Percentiles rank a stretch among this genome's conserved stretches.
These are phyloP conservation scores for Colletotrichum australisinense DNA, from an alignment of 2,329 filamentous ascomycete species.

Conservation along the genomic window DNA sequence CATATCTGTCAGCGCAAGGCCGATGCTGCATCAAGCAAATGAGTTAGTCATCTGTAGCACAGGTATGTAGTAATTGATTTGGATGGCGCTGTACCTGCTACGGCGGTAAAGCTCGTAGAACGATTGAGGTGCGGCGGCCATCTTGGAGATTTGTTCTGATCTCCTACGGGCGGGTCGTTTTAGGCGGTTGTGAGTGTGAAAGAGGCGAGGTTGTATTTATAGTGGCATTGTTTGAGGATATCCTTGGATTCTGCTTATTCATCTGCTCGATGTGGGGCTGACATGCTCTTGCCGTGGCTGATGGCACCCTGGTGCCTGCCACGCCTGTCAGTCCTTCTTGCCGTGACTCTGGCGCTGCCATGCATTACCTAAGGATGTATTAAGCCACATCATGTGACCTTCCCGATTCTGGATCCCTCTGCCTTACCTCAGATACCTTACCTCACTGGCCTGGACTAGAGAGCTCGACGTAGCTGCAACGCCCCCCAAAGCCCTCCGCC, in stretches of 20 bases:
- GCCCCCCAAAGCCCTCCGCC: constrained; percentile 20
- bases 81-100: constrained; percentile 80
- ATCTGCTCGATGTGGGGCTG: constrained; percentile 33
- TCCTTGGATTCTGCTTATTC: constrained; percentile 41
- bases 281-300: not conserved
- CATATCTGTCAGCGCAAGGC: constrained; percentile 91
- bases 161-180: constrained; percentile 23
- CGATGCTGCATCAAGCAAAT: constrained; percentile 73
- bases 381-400: constrained; percentile 51
- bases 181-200: constrained; percentile 28
- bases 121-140: constrained; percentile 65
- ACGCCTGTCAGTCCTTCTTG: not conserved
- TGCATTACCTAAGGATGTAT: constrained; percentile 14
- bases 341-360: not conserved
- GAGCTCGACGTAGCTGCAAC: constrained; percentile 38
- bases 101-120: constrained; percentile 97
- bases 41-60: constrained; percentile 37
- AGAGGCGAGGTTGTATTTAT: constrained; percentile 33
- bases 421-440: constrained; percentile 32
- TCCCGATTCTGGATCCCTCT: constrained; percentile 38
- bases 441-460: constrained; percentile 22
- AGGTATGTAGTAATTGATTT: constrained; percentile 43
- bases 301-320: not conserved
- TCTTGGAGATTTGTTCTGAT: constrained; percentile 43
- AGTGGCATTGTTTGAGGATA: constrained; percentile 35